A percentile compares a stretch with the other conserved stretches of the same genome.
phyloP scores from a whole-genome alignment of 2,329 filamentous ascomycete genomes.

The Fusarium cicatricum region DNA sequence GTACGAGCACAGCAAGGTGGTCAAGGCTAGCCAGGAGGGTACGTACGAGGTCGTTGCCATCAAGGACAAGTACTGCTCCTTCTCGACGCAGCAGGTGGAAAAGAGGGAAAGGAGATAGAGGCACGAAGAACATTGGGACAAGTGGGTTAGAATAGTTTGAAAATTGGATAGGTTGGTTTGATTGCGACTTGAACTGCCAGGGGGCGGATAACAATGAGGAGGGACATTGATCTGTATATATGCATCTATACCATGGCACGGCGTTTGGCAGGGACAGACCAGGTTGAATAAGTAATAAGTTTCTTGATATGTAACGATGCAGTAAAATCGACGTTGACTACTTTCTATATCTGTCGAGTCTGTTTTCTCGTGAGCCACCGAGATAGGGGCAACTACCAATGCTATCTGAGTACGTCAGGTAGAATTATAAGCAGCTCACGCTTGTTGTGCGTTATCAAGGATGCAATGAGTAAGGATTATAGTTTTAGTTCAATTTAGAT shows the following conservation, averaged over 20 bases:
- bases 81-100: constrained; percentile 73
- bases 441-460: too few relatives aligned
- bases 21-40: constrained; percentile 90
- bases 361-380: too few relatives aligned
- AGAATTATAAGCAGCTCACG: too few relatives aligned
- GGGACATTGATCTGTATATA: constrained; percentile 40
- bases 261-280: constrained; percentile 42
- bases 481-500: too few relatives aligned
- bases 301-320: not conserved
- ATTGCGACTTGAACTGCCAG: constrained; percentile 24
- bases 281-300: constrained; percentile 39
- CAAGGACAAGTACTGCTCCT: constrained; percentile 91
- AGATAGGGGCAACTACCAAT: too few relatives aligned
- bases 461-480: too few relatives aligned
- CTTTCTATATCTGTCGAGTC: too few relatives aligned
- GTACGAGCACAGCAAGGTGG: constrained; percentile 80
- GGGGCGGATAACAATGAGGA: constrained; percentile 27
- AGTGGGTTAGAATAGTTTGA: constrained; percentile 24
- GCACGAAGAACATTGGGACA: not conserved
- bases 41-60: constrained; percentile 98
- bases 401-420: too few relatives aligned
- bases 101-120: constrained; percentile 55
- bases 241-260: constrained; percentile 53
- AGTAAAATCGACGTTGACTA: not conserved
- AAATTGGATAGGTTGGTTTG: constrained; percentile 24